These are phyloP conservation scores for Nicotiana knightiana DNA, from an alignment of 257 asterid genomes.

Conservation along the genomic window DNA sequence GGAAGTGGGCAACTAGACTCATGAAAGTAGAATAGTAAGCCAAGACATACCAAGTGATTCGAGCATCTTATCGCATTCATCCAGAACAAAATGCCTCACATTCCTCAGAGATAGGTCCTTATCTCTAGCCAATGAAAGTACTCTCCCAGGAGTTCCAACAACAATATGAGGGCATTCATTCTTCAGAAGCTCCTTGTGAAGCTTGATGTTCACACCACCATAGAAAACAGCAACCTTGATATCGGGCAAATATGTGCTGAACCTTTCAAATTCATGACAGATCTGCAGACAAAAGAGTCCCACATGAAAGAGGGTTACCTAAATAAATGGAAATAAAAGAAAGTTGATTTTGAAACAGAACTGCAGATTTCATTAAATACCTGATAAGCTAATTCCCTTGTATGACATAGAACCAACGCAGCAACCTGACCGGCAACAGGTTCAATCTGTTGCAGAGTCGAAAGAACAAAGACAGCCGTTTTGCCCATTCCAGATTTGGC, in stretches of 20 bases:
- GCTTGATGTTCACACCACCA: slow-evolving; percentile 78
- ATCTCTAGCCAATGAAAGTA: slow-evolving; percentile 76
- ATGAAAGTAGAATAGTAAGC: not conserved
- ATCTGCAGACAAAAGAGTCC: slow-evolving; percentile 40
- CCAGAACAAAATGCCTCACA: slow-evolving; percentile 87
- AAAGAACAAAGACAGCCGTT: slow-evolving; percentile 87
- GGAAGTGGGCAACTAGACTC: not conserved
- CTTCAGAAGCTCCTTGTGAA: slow-evolving; percentile 79
- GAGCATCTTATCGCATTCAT: slow-evolving; percentile 95
- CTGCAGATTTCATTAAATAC: slow-evolving; percentile 18
- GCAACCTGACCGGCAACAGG: slow-evolving; percentile 88
- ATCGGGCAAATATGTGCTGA: slow-evolving; percentile 76
- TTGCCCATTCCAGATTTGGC: slow-evolving; percentile 98
- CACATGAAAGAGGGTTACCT: not conserved
- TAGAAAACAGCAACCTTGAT: slow-evolving; percentile 84
- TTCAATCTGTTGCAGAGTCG: slow-evolving; percentile 87
- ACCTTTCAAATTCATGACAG: slow-evolving; percentile 84
- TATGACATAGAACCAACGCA: slow-evolving; percentile 77
- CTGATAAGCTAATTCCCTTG: slow-evolving; percentile 91
- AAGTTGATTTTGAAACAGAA: not conserved
- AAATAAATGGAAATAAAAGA: not conserved
- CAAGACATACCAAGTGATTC: slow-evolving; percentile 72
- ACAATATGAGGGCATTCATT: slow-evolving; percentile 94
- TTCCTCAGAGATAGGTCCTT: slow-evolving; percentile 65
- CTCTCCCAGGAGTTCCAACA: slow-evolving; percentile 91